phyloP scores from a whole-genome alignment of 441 rosid species.

The Metrosideros polymorpha region DNA sequence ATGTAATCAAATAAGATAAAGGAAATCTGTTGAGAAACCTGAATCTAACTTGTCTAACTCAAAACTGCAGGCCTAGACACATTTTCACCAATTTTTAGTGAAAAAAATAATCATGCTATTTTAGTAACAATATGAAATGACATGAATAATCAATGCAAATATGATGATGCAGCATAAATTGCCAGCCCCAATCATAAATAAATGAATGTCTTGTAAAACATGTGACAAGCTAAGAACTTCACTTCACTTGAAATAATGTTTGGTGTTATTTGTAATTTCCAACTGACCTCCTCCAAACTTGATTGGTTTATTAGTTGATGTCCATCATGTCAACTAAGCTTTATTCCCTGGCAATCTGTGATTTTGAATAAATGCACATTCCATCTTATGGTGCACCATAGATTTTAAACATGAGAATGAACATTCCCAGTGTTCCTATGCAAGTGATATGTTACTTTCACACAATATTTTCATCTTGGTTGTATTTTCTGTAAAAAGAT shows the following conservation, averaged over 20 bases:
- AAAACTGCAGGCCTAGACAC: background rate
- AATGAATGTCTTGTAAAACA: background rate
- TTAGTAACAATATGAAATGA: background rate
- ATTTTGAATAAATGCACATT: background rate
- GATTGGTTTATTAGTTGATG: background rate
- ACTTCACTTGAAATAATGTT: background rate
- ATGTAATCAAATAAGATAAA: background rate
- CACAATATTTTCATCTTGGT: background rate
- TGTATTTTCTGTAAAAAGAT: background rate
- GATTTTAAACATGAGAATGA: background rate
- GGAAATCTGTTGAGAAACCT: background rate
- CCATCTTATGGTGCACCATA: background rate
- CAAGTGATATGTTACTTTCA: background rate
- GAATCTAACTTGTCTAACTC: background rate
- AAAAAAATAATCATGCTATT: background rate
- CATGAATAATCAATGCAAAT: background rate
- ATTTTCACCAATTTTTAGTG: background rate
- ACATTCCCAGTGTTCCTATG: background rate
- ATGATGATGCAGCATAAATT: background rate
- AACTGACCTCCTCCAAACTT: background rate
- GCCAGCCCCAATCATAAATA: background rate
- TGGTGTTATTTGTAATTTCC: background rate
- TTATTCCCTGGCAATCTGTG: background rate
- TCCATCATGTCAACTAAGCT: background rate
- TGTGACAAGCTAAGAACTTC: background rate